Base-by-base conservation (phyloP, 495 filamentous ascomycete species). In the Evernia prunastri region DNA sequence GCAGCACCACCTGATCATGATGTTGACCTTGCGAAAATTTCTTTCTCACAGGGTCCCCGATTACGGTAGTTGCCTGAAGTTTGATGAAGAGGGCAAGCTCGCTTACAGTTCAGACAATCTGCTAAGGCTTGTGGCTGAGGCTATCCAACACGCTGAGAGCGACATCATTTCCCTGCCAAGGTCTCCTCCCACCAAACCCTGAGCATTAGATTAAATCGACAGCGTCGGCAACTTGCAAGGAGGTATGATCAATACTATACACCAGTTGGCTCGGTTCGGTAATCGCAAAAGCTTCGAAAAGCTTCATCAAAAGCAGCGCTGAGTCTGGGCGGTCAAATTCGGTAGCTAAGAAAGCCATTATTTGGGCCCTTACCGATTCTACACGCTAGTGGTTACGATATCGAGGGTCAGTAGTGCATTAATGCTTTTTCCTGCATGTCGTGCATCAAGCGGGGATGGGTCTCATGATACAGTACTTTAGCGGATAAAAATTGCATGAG, bases 161-260 rank as follows among this genome's bases (percentile, higher is more conserved):
- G 36, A 12, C 63, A 53, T 43, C 59, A 67, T 61, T 57, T 66
- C 61, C 36, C 18, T 59, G 37, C 61, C 65, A 59, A 67, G 57
- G 5, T 51, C 15, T 62, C 6, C 3, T 15, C 15, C 10, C 23
- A 3, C 20, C n/a, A 31, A 35, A 37, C n/a, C n/a, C n/a, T n/a
- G n/a, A n/a, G n/a, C n/a, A n/a, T n/a, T n/a, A n/a, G n/a, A n/a
- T n/a, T n/a, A n/a, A n/a, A n/a, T n/a, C n/a, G n/a, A n/a, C n/a
- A n/a, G n/a, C n/a, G n/a, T n/a, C n/a, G n/a, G n/a, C n/a, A n/a
- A n/a, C n/a, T n/a, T n/a, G 36, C 36, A 6, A 37, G 12, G 6
- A 37, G 36, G 12, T 37, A 37, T 37, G 36, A 37, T 37, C 12
- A n/a, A 5, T 18, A 29, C 9, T 20, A 11, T 43, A 20, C 11